Base-by-base conservation (phyloP, 805 yeast genomes). In the Diddensiella santjacobensis region DNA sequence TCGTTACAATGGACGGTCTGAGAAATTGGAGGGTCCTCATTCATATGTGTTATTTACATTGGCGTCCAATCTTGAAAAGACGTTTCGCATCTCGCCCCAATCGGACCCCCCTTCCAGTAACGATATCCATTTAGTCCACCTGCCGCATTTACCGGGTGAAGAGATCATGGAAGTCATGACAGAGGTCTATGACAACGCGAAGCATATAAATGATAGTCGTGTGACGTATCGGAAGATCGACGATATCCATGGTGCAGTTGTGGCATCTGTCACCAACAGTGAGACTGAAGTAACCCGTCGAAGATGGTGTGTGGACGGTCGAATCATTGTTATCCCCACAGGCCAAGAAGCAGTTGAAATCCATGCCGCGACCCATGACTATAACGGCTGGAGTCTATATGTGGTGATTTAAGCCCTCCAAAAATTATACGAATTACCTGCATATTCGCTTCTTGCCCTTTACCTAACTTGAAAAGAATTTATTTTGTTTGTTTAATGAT, bases 281-380 rank as follows among this genome's bases (percentile, higher is more conserved):
- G 63, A 59, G 3, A 50, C 54, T 2, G 72, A 69, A 37, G 60
- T 58, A 6, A 59, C 57, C 10, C 58, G 68, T n/a, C 66, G 76
- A 52, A 66, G 88, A 29, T 73, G 83, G 61, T 84, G 91, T 58
- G 59, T 84, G 10, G 93, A 84, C 62, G 93, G 93, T 0, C 66
- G 75, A 17, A 80, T 79, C 1, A 59, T 75, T 13, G 52, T 58
- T 11, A 53, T 58, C 2, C 59, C 63, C 1, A 31, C 18, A 17
- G 23, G 8, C 35, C 43, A 29, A 41, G 3, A 60, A 66, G 22
- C 38, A 19, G 33, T 64, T 57, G 15, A 22, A 18, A 6, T 65
- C 4, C 44, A 50, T 20, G n/a, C 50, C 3, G 58, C 67, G 1
- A 22, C 58, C 3, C 30, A 15, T 22, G 29, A 6, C 4, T 54